Evolutionary conservation across 2,329 filamentous ascomycete species (phyloP).

Genomic region (Sporothrix variecibatus): DNA sequence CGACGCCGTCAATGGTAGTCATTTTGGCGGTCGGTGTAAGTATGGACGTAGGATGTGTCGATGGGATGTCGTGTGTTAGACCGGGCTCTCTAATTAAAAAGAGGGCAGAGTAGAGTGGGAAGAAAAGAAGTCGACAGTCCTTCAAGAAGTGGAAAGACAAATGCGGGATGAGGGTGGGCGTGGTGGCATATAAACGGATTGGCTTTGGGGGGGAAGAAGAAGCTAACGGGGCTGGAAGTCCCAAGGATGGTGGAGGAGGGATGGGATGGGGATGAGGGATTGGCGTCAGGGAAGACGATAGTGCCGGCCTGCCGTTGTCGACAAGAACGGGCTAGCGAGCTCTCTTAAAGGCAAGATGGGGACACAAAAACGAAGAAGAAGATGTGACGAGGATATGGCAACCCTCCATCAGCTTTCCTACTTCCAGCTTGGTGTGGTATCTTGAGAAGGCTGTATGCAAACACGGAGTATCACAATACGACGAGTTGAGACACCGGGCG

Average conservation of each 20-base stretch:
- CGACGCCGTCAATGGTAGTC: constrained; percentile 42
- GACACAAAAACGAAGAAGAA: background rate
- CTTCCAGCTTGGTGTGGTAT: background rate
- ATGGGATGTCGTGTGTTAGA: background rate
- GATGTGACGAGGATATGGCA: background rate
- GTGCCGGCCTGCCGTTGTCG: constrained; percentile 11
- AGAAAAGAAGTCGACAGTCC: background rate
- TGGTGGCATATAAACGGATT: constrained; percentile 21
- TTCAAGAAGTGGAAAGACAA: background rate
- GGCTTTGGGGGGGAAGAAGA: background rate
- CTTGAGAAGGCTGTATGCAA: background rate
- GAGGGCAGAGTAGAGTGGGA: background rate
- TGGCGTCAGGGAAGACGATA: constrained; percentile 8
- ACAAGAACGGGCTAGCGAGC: constrained; percentile 9
- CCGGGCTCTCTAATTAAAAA: background rate
- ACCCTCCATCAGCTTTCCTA: constrained; percentile 4
- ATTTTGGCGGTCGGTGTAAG: constrained; percentile 32
- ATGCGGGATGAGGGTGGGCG: background rate
- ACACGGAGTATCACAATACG: constrained; percentile 19
- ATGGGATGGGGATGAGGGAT: background rate
- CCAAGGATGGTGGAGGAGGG: background rate
- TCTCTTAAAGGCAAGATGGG: background rate
- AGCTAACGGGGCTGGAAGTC: background rate
- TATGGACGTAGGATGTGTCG: background rate
- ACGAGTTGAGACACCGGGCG: constrained; percentile 7